A percentile compares a stretch with the other conserved stretches of the same genome.
Conservation (phyloP, 768 basidiomycete genomes). For the Leccinum truebloodii region DNA sequence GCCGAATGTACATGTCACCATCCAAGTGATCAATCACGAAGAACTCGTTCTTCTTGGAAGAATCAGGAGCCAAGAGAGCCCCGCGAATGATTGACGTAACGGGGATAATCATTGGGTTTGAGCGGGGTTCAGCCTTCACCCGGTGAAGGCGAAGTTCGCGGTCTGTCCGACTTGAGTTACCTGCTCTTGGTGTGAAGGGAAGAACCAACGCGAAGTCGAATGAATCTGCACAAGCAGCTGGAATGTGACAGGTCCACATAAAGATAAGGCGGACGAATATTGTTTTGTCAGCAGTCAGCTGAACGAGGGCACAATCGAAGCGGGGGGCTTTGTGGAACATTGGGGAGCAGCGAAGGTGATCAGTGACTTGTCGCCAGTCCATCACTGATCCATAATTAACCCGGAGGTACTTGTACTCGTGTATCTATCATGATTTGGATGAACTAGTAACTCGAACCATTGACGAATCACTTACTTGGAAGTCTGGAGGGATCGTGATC, state of each 20-base stretch:
- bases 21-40: not conserved
- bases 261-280: slow-evolving; percentile 22
- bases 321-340: slow-evolving; percentile 26
- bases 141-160: not conserved
- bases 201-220: not conserved
- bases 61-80: not conserved
- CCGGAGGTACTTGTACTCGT: slow-evolving; percentile 25
- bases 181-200: not conserved
- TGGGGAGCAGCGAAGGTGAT: slow-evolving; percentile 35
- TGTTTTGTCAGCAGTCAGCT: not conserved
- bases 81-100: not conserved
- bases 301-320: slow-evolving; percentile 32
- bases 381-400: slow-evolving; percentile 29
- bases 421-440: not conserved
- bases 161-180: not conserved
- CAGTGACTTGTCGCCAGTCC: slow-evolving; percentile 29
- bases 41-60: not conserved
- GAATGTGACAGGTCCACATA: slow-evolving; percentile 25
- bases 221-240: too few relatives aligned
- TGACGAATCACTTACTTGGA: not conserved
- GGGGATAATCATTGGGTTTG: not conserved
- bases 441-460: not conserved
- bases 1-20: too few relatives aligned
- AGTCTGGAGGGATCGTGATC: not conserved
- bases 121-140: not conserved